phyloP scores from a whole-genome alignment of 78 protist species.

The Pelomyxa schiedti region DNA sequence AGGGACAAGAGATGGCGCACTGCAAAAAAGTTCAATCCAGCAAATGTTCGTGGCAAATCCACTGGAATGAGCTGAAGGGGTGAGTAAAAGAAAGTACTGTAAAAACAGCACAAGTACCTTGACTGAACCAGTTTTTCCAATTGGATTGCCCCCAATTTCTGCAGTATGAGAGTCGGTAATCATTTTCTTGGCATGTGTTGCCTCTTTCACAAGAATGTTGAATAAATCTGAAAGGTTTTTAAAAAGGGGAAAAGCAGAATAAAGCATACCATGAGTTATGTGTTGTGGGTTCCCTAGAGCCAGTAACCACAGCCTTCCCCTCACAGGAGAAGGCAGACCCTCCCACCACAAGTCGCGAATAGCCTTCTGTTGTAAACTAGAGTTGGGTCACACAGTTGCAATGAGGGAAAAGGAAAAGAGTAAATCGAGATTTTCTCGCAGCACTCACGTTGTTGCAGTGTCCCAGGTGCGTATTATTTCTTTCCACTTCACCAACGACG shows the following conservation, averaged over 20 bases:
- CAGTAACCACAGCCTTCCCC: constrained; percentile 49
- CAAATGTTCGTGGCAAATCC: neutral
- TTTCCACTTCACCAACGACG: neutral
- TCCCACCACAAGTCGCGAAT: constrained; percentile 38
- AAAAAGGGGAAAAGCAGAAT: neutral
- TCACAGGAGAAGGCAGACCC: constrained; percentile 42
- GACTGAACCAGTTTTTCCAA: neutral
- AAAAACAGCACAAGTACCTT: too few species aligned
- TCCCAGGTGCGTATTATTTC: neutral
- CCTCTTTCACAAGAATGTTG: neutral
- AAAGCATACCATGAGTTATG: constrained; percentile 19
- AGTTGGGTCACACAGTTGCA: neutral
- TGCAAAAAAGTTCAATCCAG: neutral
- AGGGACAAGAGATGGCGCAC: too few species aligned
- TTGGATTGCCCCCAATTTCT: neutral
- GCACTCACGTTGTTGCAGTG: too few species aligned
- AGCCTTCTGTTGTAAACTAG: constrained; percentile 11
- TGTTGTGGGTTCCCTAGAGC: constrained; percentile 30
- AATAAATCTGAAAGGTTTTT: neutral
- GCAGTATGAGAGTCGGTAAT: neutral
- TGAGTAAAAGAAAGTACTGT: too few species aligned
- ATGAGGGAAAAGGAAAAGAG: neutral
- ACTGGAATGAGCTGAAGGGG: neutral
- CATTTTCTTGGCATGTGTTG: neutral
- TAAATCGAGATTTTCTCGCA: neutral